These are phyloP conservation scores for Suillus subalutaceus DNA, from an alignment of 768 basidiomycete species.

Conservation along the genomic window DNA sequence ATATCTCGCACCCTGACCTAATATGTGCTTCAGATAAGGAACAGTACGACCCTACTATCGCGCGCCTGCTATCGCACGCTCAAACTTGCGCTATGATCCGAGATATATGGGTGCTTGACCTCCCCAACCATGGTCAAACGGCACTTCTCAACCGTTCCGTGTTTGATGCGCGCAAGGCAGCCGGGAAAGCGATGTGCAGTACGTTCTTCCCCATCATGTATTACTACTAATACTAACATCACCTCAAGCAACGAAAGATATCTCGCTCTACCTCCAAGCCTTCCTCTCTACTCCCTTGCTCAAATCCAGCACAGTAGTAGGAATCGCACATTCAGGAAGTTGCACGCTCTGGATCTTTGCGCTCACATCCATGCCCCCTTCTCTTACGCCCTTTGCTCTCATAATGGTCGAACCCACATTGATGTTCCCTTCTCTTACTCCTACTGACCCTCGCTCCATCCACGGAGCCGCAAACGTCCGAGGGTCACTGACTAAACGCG, in stretches of 20 bases:
- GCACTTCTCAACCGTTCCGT: constrained; percentile 33
- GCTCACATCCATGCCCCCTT: neutral
- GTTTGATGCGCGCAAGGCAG: constrained; percentile 27
- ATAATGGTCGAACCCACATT: constrained; percentile 34
- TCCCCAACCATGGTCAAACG: constrained; percentile 40
- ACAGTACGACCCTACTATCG: constrained; percentile 26
- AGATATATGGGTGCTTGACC: constrained; percentile 39
- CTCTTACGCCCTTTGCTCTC: constrained; percentile 16
- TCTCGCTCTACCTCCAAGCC: constrained; percentile 24
- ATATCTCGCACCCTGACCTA: neutral
- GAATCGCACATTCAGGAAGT: constrained; percentile 31
- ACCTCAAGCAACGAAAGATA: constrained; percentile 26
- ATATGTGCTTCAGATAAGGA: constrained; percentile 27
- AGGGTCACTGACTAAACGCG: constrained; percentile 28
- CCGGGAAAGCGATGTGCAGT: constrained; percentile 23
- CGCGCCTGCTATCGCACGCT: neutral
- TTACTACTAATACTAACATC: neutral
- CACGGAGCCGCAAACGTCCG: constrained; percentile 34
- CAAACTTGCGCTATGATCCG: constrained; percentile 19
- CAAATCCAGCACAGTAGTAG: constrained; percentile 25
- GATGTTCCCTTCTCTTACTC: constrained; percentile 33
- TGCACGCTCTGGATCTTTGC: constrained; percentile 25
- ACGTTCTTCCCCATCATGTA: constrained; percentile 7
- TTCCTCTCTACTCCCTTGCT: constrained; percentile 30
- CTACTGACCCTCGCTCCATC: constrained; percentile 29